phyloP scores from a whole-genome alignment of 2,329 filamentous ascomycete genomes.

The Fusarium liriodendri region DNA sequence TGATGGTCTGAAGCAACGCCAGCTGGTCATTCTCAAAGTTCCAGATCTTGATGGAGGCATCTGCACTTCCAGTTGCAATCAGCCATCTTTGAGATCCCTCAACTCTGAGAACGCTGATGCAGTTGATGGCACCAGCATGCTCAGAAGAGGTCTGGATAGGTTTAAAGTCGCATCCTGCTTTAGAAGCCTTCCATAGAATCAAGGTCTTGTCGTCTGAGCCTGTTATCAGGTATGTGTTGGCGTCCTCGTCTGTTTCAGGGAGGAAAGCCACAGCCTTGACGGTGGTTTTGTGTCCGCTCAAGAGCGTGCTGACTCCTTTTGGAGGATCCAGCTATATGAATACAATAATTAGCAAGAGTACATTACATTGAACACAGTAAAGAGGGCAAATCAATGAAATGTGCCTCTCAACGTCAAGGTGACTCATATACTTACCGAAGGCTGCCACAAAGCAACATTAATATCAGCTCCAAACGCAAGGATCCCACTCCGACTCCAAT shows the following conservation, averaged over 20 bases:
- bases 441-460: conserved; percentile 90
- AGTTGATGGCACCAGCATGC: conserved; percentile 83
- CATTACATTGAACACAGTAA: background rate
- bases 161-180: conserved; percentile 45
- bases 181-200: conserved; percentile 72
- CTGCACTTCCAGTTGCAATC: conserved; percentile 84
- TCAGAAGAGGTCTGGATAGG: conserved; percentile 66
- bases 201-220: conserved; percentile 85
- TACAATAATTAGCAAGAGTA: conserved; percentile 3
- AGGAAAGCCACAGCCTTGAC: conserved; percentile 90
- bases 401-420: conserved; percentile 15
- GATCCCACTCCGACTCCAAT: conserved; percentile 81
- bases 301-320: conserved; percentile 72
- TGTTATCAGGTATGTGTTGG: conserved; percentile 73
- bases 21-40: conserved; percentile 62
- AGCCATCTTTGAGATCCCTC: conserved; percentile 51
- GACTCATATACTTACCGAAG: conserved; percentile 67
- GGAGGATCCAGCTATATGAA: conserved; percentile 49
- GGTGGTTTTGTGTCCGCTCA: conserved; percentile 80
- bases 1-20: conserved; percentile 75
- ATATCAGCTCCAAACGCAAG: conserved; percentile 91
- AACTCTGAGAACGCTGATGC: conserved; percentile 60
- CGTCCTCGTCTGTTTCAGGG: conserved; percentile 58
- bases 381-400: background rate
- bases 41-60: conserved; percentile 81